Conservation (phyloP, 768 basidiomycete genomes). For the Lentinula boryana region DNA sequence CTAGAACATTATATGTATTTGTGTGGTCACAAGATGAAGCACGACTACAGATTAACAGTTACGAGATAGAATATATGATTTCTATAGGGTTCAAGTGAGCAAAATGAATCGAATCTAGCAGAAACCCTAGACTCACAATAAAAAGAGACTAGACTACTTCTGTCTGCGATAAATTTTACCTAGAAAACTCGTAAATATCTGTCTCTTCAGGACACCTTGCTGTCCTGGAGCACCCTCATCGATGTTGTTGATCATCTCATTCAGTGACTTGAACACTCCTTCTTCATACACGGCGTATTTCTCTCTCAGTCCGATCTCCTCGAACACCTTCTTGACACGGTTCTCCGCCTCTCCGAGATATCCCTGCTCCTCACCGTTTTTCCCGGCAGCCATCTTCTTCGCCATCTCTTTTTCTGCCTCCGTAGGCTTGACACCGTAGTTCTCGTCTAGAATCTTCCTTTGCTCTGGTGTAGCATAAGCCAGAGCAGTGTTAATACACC, state of each 20-base stretch:
- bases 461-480: slow-evolving; percentile 47
- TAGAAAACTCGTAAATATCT: slow-evolving; percentile 83
- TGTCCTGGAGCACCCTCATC: slow-evolving; percentile 35
- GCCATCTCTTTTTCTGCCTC: slow-evolving; percentile 20
- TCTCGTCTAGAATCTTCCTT: slow-evolving; percentile 50
- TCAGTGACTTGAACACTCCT: slow-evolving; percentile 59
- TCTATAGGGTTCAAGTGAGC: too few species aligned
- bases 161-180: slow-evolving; percentile 75
- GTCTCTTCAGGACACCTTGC: slow-evolving; percentile 42
- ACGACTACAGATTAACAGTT: too few species aligned
- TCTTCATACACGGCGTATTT: slow-evolving; percentile 80
- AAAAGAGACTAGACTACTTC: slow-evolving; percentile 32
- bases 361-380: slow-evolving; percentile 6
- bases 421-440: slow-evolving; percentile 60
- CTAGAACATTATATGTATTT: too few species aligned
- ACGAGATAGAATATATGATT: too few species aligned
- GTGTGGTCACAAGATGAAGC: too few species aligned
- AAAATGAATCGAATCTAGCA: background rate
- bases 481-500: slow-evolving; percentile 90
- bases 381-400: slow-evolving; percentile 5
- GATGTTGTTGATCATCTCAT: slow-evolving; percentile 63
- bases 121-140: background rate
- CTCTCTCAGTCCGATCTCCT: slow-evolving; percentile 57
- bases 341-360: slow-evolving; percentile 22
- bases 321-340: slow-evolving; percentile 56